These are phyloP conservation scores for Kernera saxatilis DNA, from an alignment of 345 rosid species.

Conservation along the genomic window DNA sequence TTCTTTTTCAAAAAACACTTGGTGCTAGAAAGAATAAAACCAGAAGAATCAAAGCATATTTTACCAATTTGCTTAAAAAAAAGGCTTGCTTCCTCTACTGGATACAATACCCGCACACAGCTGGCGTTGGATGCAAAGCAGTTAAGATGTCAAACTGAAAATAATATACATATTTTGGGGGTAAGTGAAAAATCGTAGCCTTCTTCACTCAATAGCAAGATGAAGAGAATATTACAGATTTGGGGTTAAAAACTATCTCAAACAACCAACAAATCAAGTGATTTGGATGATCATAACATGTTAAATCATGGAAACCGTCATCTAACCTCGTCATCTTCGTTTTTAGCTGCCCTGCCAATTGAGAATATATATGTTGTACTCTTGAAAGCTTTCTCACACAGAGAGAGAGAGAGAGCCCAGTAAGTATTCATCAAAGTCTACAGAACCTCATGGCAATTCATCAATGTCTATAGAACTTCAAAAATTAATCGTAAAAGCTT, in stretches of 20 bases:
- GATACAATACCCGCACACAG: slow-evolving; percentile 89
- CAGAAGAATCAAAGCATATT: neutral
- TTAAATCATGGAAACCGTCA: neutral
- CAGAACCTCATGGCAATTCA: too few species aligned
- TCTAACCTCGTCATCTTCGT: slow-evolving; percentile 82
- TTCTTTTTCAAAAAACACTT: neutral
- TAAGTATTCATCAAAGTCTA: too few species aligned
- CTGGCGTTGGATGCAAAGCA: slow-evolving; percentile 84
- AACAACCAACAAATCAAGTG: neutral
- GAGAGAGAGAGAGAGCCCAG: too few species aligned
- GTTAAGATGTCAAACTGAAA: slow-evolving; percentile 65
- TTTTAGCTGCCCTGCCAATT: slow-evolving; percentile 55
- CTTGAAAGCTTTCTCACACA: slow-evolving; percentile 72
- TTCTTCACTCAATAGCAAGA: neutral
- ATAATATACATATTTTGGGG: too few species aligned
- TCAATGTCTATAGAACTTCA: neutral
- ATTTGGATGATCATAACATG: neutral
- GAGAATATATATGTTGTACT: slow-evolving; percentile 80
- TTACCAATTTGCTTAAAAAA: slow-evolving; percentile 75
- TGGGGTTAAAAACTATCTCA: neutral
- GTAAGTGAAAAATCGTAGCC: too few species aligned
- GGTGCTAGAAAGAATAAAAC: neutral
- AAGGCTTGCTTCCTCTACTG: slow-evolving; percentile 69
- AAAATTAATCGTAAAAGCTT: neutral
- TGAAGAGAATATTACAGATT: neutral